Conservation (phyloP, 75 land plant species). For the Pinus albicaulis region DNA sequence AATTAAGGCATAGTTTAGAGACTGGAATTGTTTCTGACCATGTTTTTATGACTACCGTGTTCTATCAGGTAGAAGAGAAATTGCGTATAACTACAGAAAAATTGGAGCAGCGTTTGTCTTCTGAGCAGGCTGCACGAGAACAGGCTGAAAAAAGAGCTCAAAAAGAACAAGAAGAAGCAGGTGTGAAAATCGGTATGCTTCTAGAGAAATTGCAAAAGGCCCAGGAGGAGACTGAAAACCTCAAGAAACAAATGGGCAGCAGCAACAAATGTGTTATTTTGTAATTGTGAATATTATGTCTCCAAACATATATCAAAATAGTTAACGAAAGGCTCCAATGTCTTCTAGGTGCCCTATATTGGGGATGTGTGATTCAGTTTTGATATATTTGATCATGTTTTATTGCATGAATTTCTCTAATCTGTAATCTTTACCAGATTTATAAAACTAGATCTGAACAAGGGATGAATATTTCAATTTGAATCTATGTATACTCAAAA, state of each 20-base stretch:
- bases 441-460: too few relatives aligned
- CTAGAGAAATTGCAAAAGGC: constrained; percentile 19
- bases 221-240: constrained; percentile 24
- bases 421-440: background rate
- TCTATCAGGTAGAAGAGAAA: constrained; percentile 23
- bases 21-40: background rate
- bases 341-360: background rate
- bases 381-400: background rate
- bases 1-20: background rate
- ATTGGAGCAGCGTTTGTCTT: constrained; percentile 23
- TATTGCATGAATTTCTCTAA: background rate
- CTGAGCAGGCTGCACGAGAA: constrained; percentile 32
- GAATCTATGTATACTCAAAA: background rate
- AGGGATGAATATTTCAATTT: background rate
- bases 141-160: constrained; percentile 23
- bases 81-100: constrained; percentile 24
- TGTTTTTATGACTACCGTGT: background rate
- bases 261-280: background rate
- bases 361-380: background rate
- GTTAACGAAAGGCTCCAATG: background rate
- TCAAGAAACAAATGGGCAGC: constrained; percentile 15
- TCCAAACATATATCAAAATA: background rate
- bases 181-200: constrained; percentile 13
- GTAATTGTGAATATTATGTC: background rate
- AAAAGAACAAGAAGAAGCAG: constrained; percentile 14